Base-by-base conservation (phyloP, 768 basidiomycete species). In the Tulasnella sp. region DNA sequence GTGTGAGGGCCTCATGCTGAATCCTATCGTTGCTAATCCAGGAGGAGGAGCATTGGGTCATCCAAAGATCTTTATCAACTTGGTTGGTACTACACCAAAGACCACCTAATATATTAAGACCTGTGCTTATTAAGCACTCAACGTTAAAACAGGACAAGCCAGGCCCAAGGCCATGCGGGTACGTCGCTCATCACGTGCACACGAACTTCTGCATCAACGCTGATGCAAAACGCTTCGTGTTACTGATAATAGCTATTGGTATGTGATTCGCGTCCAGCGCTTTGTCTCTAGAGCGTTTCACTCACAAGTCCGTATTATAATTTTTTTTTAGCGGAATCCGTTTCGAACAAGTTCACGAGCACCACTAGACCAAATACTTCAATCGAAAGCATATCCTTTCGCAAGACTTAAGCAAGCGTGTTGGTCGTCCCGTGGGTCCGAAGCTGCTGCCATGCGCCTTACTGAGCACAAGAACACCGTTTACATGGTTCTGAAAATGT, bases 1-100 rank as follows among this genome's bases (percentile, higher is more conserved):
- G 25, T 54, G 21, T 54, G 24, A 38, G 25, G 24, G 34, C 34
- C 24, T 38, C 51, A 25, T 54, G 34, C 41, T 30, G 53, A 27
- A 12, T 41, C 41, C 53, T 38, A 22, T 31, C 22, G 15, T 25
- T 42, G 17, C 51, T 22, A 9, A 21, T 43, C 0, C 69, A 98
- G 94, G 94, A 72, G 85, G 83, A 69, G 96, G 94, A 10, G 81
- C 96, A 44, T 78, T 99, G 27, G 96, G 96, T 22, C 96, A 99
- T 69, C 96, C 96, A 4, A 93, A 92, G 75, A 83, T 98, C 61
- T 98, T 80, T 68, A 92, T 99, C 70, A 98, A 98, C 74, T 70
- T 99, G 69, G 92, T 92, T 65, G 61, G 87, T 74, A 42, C 54
- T n/a, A 31, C 42, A 10, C 38, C 34, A 31, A 12, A 24, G 17